Conservation (phyloP, 2,329 filamentous ascomycete species). For the Cytospora paraplurivora region DNA sequence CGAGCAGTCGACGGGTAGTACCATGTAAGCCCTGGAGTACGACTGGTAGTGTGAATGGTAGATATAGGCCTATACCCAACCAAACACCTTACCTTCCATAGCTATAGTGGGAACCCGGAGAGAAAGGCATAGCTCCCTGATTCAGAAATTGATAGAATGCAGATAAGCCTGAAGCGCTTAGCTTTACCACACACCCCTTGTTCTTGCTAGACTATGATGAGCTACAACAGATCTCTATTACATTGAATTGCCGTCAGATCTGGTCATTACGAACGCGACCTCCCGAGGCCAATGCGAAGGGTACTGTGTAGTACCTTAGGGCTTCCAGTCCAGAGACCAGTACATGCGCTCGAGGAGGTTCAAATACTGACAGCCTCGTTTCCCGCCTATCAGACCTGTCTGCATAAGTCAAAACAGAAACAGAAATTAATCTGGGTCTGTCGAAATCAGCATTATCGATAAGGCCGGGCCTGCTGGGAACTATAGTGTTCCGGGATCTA, state of each 20-base stretch:
- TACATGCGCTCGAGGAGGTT: too few species aligned
- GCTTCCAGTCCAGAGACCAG: too few species aligned
- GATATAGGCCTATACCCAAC: too few species aligned
- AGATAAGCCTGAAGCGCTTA: too few species aligned
- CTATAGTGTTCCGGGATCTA: neutral
- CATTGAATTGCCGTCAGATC: neutral
- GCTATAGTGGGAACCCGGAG: too few species aligned
- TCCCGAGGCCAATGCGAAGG: neutral
- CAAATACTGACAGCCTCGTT: neutral
- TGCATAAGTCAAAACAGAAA: too few species aligned
- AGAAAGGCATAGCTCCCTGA: neutral
- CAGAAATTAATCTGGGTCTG: neutral
- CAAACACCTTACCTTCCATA: too few species aligned
- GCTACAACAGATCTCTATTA: neutral
- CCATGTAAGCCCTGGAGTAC: too few species aligned
- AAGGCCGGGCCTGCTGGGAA: neutral
- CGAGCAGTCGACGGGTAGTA: too few species aligned
- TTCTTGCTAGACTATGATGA: neutral
- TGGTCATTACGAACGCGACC: neutral
- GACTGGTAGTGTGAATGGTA: too few species aligned
- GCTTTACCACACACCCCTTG: neutral
- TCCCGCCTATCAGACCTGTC: neutral
- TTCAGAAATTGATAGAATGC: neutral
- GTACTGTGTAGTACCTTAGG: neutral
- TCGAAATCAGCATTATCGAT: constrained; percentile 10